Base-by-base conservation (phyloP, 345 rosid genomes). In the Zanthoxylum bungeanum region DNA sequence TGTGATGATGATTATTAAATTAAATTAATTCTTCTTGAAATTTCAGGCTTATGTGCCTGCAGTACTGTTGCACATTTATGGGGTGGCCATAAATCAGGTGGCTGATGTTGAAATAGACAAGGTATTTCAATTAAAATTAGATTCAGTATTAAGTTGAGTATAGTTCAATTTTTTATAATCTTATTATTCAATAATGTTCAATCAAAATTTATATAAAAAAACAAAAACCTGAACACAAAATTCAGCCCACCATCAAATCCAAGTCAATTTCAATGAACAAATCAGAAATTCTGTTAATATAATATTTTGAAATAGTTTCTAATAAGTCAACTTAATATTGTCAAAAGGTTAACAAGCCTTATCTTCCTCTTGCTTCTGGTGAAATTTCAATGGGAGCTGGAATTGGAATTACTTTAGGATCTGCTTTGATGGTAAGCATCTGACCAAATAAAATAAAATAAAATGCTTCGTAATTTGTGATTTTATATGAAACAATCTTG, bases 91-190 rank as follows among this genome's bases (percentile, higher is more conserved):
- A 63, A 79, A 79, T 24, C 83, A 72, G 50, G 42, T 79, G 60
- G 72, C 33, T 30, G 83, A 79, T 59, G 69, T 76, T 2, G 69
- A 79, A 30, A 75, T 79, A 46, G 77, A 79, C 72, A 79, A 79
- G 79, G 83, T 79, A 68, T 24, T 2, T 22, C 17, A 7, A 11
- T 11, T 12, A 11, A 11, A 34, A 34, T 34, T 34, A 0, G 36
- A n/a, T n/a, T n/a, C n/a, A n/a, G n/a, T n/a, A n/a, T n/a, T n/a
- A n/a, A n/a, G n/a, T n/a, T n/a, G n/a, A n/a, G n/a, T n/a, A n/a
- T n/a, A n/a, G n/a, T n/a, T n/a, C n/a, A n/a, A n/a, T n/a, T n/a
- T n/a, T n/a, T n/a, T n/a, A n/a, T n/a, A n/a, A n/a, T n/a, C n/a
- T n/a, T n/a, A n/a, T n/a, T n/a, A n/a, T n/a, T n/a, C n/a, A n/a